Conservation (phyloP, 768 basidiomycete species). For the Mycena indigotica region DNA sequence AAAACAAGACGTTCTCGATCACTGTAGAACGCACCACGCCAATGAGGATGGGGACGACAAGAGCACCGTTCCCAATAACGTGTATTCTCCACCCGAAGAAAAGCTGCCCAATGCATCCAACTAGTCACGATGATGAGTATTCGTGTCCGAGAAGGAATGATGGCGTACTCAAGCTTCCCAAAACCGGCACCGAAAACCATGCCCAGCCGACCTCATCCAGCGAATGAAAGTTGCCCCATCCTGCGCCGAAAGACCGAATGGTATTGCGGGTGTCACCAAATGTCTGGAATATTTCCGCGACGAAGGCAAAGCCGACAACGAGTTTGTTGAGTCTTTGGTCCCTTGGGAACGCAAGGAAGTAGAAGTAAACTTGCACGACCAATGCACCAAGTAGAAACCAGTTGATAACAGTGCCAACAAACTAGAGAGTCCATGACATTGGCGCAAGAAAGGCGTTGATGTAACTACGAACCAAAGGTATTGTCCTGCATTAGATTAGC, state of each 20-base stretch:
- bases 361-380: constrained; percentile 5
- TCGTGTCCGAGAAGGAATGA: background rate
- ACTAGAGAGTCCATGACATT: background rate
- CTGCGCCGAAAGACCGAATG: constrained; percentile 19
- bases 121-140: constrained; percentile 2
- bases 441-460: background rate
- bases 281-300: constrained; percentile 22
- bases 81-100: constrained; percentile 13
- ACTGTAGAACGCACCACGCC: background rate
- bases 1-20: background rate
- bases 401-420: constrained; percentile 4
- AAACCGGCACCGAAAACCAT: constrained; percentile 24
- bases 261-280: constrained; percentile 19
- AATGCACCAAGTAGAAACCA: constrained; percentile 3
- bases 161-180: constrained; percentile 13
- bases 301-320: constrained; percentile 17
- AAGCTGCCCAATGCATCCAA: constrained; percentile 7
- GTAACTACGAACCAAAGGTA: background rate
- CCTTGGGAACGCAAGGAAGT: constrained; percentile 40
- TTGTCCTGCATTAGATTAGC: background rate
- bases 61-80: background rate
- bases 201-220: constrained; percentile 17
- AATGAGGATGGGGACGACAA: background rate
- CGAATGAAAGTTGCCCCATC: constrained; percentile 15
- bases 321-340: constrained; percentile 13